These are phyloP conservation scores for Lithohypha guttulata DNA, from an alignment of 2,329 filamentous ascomycete species.

Conservation along the genomic window DNA sequence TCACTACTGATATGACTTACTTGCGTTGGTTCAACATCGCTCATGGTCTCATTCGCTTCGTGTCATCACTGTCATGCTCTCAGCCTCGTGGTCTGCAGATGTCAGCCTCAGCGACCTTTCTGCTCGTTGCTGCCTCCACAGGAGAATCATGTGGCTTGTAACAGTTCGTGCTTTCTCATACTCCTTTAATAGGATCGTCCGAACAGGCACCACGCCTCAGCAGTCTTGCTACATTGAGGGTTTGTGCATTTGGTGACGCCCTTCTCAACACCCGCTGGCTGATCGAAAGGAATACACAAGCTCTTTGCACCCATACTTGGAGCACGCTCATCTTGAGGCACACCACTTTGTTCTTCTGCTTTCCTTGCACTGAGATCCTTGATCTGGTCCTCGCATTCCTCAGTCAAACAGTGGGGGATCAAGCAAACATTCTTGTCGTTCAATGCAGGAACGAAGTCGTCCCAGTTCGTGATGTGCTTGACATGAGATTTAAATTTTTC, in stretches of 20 bases:
- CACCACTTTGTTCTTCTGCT: conserved; percentile 49
- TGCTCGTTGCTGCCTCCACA: too few relatives aligned
- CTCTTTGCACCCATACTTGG: conserved; percentile 68
- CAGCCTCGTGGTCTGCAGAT: too few relatives aligned
- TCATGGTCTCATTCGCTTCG: too few relatives aligned
- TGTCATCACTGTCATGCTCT: too few relatives aligned
- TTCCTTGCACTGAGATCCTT: conserved; percentile 82
- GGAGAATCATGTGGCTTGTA: too few relatives aligned
- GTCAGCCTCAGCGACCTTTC: too few relatives aligned
- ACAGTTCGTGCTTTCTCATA: too few relatives aligned
- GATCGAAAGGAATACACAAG: conserved; percentile 71
- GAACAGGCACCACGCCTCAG: conserved; percentile 87
- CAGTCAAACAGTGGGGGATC: conserved; percentile 77
- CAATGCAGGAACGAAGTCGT: conserved; percentile 78
- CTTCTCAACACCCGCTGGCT: conserved; percentile 66
- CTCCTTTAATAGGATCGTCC: conserved; percentile 44
- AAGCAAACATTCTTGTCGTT: conserved; percentile 87
- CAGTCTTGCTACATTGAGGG: conserved; percentile 66
- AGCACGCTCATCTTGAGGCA: conserved; percentile 60
- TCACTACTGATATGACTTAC: too few relatives aligned
- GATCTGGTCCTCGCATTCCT: conserved; percentile 83
- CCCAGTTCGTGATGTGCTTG: conserved; percentile 73
- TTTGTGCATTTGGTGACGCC: conserved; percentile 87
- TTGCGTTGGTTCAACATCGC: too few relatives aligned
- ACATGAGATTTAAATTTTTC: conserved; percentile 69